A percentile compares a stretch with the other conserved stretches of the same genome.
Conservation (phyloP, 1,284 basidiomycete species). For the Ceratobasidium sp. region DNA sequence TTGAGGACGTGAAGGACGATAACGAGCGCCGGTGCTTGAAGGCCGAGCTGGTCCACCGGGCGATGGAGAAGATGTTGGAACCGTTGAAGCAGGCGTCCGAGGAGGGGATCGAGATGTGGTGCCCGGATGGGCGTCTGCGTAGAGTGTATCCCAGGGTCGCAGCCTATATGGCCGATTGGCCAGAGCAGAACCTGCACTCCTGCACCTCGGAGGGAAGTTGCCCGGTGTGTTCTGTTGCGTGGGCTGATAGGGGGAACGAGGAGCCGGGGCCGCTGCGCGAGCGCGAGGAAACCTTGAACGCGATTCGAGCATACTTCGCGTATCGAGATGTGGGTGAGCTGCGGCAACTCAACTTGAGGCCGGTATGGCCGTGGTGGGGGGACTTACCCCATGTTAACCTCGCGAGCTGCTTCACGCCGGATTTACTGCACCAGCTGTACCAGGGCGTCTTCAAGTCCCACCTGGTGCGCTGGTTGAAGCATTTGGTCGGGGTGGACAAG, state of each 20-base stretch:
- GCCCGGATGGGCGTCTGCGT: constrained; percentile 15
- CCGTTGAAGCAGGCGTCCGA: constrained; percentile 18
- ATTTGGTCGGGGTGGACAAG: neutral
- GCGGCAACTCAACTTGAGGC: neutral
- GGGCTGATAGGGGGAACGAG: neutral
- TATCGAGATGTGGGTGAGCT: neutral
- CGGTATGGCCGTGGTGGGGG: constrained; percentile 41
- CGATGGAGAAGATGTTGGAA: constrained; percentile 21
- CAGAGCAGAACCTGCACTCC: constrained; percentile 9
- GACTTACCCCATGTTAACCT: constrained; percentile 41
- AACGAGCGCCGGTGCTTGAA: constrained; percentile 11
- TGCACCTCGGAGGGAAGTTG: constrained; percentile 27
- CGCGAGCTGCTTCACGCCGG: constrained; percentile 43
- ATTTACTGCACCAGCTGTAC: constrained; percentile 36
- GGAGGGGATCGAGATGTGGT: constrained; percentile 34
- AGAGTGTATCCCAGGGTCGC: constrained; percentile 9
- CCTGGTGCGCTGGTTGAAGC: constrained; percentile 16
- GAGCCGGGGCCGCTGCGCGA: neutral
- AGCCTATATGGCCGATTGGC: constrained; percentile 24
- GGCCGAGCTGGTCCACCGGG: constrained; percentile 19
- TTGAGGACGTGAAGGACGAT: constrained; percentile 23
- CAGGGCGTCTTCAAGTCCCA: constrained; percentile 29
- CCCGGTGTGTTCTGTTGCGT: constrained; percentile 1
- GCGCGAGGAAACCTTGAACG: constrained; percentile 11
- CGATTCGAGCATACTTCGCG: neutral